Evolutionary conservation across 1,284 basidiomycete genomes (phyloP).

Genomic region (Trametes versicolor): DNA sequence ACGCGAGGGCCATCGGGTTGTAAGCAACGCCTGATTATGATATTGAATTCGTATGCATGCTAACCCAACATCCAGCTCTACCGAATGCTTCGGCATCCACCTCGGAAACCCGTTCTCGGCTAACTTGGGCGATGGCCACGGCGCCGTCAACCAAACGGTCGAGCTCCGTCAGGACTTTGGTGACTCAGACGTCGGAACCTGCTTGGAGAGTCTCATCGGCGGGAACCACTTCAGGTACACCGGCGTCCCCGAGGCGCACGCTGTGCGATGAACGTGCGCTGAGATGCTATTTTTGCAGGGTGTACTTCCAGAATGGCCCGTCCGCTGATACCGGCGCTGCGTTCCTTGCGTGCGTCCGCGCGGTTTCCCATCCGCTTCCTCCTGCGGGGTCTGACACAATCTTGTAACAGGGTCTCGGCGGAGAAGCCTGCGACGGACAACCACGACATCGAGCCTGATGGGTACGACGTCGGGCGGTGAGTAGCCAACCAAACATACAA

Average conservation of each 20-base stretch:
- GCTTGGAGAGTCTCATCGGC: conserved; percentile 68
- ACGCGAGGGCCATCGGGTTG: conserved; percentile 73
- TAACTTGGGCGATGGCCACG: conserved; percentile 76
- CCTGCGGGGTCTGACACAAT: not conserved
- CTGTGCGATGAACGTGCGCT: not conserved
- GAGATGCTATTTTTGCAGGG: conserved; percentile 49
- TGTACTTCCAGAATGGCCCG: conserved; percentile 80
- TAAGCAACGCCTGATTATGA: not conserved
- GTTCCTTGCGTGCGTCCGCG: conserved; percentile 68
- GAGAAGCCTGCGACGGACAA: conserved; percentile 59
- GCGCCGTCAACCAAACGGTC: conserved; percentile 66
- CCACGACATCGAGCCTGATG: conserved; percentile 63
- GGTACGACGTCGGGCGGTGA: conserved; percentile 63
- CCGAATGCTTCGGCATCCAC: conserved; percentile 78
- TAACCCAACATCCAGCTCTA: conserved; percentile 56
- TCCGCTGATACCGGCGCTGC: conserved; percentile 66
- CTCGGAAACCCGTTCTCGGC: conserved; percentile 70
- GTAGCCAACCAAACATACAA: conserved; percentile 1
- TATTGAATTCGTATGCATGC: not conserved
- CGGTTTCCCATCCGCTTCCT: not conserved
- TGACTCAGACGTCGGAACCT: conserved; percentile 62
- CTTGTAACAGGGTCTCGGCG: conserved; percentile 59
- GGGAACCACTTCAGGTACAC: conserved; percentile 72
- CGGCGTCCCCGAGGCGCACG: not conserved
- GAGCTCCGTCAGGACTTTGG: conserved; percentile 78